Evolutionary conservation across 1,139 yeast genomes (phyloP), one percentile per base, ranked within the genome.

Genomic region (Saccharomyces hybrid): DNA sequence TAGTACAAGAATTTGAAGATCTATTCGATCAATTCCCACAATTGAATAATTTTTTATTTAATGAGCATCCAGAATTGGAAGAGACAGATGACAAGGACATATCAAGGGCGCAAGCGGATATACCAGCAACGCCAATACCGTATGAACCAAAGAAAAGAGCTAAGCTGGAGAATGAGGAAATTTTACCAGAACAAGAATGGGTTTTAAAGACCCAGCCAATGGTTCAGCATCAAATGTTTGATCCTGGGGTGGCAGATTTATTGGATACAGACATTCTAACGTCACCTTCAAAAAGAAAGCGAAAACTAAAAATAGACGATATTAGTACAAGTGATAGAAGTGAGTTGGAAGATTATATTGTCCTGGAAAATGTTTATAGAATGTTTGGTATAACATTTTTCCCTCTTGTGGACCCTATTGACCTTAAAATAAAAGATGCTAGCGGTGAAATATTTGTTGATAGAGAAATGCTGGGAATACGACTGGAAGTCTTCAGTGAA

Each of bases 311-410:
- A 9, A 48, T 42, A 25, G 52, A 50, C 34, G 46, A 50, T 6
- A 52, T 50, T 7, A 50, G 30, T 51, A 54, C 23, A 52, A 42
- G n/a, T 16, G 49, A 26, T 3, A 16, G n/a, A 1, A 26, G 51
- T 2, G 50, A 52, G 5, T 32, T 65, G n/a, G 50, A 58, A 4
- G 52, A 62, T 3, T 62, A 67, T 30, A 68, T 75, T 8, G 59
- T 65, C 23, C 23, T 70, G 20, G 80, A 77, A 58, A 76, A 76
- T 56, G 61, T 71, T 7, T 74, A 70, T 51, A 63, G 80, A 57
- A 59, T 77, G 61, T 73, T 74, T 56, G 81, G 81, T 0, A 68
- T 76, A 2, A 77, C 80, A 1, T 70, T 72, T 2, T 78, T 78
- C 56, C 80, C 80, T 0, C 70, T 77, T 1, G 71, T 71, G 27